phyloP scores from a whole-genome alignment of 75 land plant species.

The Cunninghamia lanceolata region DNA sequence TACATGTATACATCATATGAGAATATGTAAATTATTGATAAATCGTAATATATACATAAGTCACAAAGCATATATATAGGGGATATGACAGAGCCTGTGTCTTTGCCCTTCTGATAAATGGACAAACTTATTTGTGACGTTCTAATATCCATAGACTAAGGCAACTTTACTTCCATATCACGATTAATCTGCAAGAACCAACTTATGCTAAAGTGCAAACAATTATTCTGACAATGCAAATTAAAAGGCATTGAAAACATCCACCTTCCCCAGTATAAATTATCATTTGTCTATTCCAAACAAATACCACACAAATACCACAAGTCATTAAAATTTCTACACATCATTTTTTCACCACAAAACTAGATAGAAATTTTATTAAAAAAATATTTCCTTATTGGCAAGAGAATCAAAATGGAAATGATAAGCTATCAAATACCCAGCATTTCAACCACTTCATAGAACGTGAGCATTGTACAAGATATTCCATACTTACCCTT shows the following conservation, averaged over 20 bases:
- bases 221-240: neutral
- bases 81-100: neutral
- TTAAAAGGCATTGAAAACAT: neutral
- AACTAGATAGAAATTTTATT: neutral
- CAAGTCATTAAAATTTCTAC: neutral
- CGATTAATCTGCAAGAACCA: neutral
- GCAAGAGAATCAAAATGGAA: neutral
- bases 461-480: neutral
- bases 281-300: neutral
- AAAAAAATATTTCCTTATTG: neutral
- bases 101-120: neutral
- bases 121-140: neutral
- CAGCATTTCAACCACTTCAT: neutral
- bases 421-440: neutral
- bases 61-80: too few relatives aligned
- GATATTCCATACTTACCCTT: conserved; percentile 29
- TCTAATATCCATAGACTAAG: neutral
- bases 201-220: neutral
- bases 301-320: neutral
- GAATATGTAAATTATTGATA: too few relatives aligned
- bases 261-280: neutral
- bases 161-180: neutral
- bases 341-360: neutral
- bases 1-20: too few relatives aligned
- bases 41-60: too few relatives aligned